Base-by-base conservation (phyloP, 306 rosid genomes). In the Vicia faba region DNA sequence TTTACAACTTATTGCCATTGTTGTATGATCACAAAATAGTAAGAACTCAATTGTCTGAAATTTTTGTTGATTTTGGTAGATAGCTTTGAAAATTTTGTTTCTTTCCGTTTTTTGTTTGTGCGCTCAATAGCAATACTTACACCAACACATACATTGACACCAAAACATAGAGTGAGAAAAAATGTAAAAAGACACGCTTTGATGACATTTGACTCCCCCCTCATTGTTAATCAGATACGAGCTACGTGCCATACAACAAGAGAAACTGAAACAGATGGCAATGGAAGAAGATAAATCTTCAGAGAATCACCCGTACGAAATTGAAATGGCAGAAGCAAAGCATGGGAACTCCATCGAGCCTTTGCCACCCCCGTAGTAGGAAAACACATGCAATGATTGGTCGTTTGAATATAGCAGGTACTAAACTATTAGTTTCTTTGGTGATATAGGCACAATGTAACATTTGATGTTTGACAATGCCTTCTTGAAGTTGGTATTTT, bases 281-380 rank as follows among this genome's bases (percentile, higher is more conserved):
- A 62, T 48, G 72, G 89, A 70, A 55, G 87, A 78, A 31, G 87
- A 79, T 54, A 79, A 86, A 62, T 66, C 89, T 76, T 74, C 84
- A 29, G 81, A 80, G 58, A 23, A 64, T 76, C 65, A 43, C 64
- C 79, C 81, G 0, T 36, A 61, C 54, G 98, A 87, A 84, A 88
- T 92, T 49, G 95, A 92, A 78, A 92, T 92, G 96, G 58, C 91
- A 23, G 96, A 92, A 74, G 71, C 88, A 41, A 89, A 78, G 63
- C 83, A 55, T 39, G 74, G 51, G 48, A 75, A 49, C 69, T 39
- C 62, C 68, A 19, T 55, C 10, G 81, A 67, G 69, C 72, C 83
- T 39, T 67, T 40, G 25, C 55, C 80, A 68, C 79, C 72, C 13
- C 75, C 84, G 16, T 71, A 85, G 83, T 75, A 59, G 16, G 61